Evolutionary conservation across 1,284 basidiomycete genomes (phyloP).

Genomic region (Ceratobasidium sp.): DNA sequence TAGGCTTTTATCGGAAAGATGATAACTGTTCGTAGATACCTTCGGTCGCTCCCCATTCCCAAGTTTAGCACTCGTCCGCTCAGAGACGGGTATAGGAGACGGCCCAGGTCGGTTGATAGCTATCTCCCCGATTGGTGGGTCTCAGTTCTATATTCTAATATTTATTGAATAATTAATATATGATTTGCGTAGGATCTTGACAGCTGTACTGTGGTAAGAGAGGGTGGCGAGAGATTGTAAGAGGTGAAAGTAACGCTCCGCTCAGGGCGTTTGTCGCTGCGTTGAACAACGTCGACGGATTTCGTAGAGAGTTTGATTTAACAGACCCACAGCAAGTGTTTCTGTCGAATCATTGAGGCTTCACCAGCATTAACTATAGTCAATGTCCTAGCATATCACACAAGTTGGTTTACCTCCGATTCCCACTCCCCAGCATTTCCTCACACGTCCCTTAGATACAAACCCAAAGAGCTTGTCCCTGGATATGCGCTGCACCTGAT

Average conservation of each 20-base stretch:
- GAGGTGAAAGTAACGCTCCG: not conserved
- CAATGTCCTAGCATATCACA: conserved; percentile 36
- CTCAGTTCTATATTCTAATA: not conserved
- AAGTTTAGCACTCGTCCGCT: conserved; percentile 29
- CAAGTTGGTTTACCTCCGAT: conserved; percentile 7
- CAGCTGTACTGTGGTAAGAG: conserved; percentile 29
- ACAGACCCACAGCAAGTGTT: conserved; percentile 27
- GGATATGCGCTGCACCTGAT: conserved; percentile 62
- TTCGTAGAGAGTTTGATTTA: conserved; percentile 41
- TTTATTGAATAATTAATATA: not conserved
- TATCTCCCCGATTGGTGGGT: conserved; percentile 43
- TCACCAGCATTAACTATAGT: not conserved
- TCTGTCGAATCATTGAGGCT: not conserved
- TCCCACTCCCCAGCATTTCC: not conserved
- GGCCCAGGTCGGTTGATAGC: conserved; percentile 36
- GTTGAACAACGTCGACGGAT: conserved; percentile 41
- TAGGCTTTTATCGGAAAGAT: not conserved
- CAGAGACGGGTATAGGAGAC: conserved; percentile 30
- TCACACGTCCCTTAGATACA: conserved; percentile 36
- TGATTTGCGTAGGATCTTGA: conserved; percentile 31
- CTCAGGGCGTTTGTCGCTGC: conserved; percentile 17
- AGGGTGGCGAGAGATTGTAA: not conserved
- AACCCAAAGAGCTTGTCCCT: conserved; percentile 38
- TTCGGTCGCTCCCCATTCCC: conserved; percentile 33
- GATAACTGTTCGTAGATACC: conserved; percentile 32